These are phyloP conservation scores for Diaporthe citri DNA, from an alignment of 2,329 filamentous ascomycete species.

Conservation along the genomic window DNA sequence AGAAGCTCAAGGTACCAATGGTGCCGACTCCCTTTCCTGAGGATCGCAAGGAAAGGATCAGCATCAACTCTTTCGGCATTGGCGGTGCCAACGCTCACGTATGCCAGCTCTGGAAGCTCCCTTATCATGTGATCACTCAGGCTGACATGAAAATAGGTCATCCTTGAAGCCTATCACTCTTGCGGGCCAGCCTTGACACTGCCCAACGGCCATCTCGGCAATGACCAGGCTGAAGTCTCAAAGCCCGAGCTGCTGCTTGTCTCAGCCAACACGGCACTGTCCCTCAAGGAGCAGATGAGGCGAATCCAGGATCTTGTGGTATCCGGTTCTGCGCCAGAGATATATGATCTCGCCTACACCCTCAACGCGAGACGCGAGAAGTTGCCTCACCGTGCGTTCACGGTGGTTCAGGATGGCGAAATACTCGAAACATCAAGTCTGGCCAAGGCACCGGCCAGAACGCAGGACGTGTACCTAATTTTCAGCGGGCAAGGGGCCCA, in stretches of 20 bases:
- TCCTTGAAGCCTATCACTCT: not conserved
- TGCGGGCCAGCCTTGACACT: not conserved
- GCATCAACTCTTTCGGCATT: slow-evolving; percentile 33
- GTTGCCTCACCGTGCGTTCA: not conserved
- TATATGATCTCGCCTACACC: not conserved
- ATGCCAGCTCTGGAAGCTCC: no score
- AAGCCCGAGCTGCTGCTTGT: not conserved
- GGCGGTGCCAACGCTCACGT: slow-evolving; percentile 14
- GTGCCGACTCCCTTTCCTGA: slow-evolving; percentile 48
- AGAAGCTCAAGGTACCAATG: not conserved
- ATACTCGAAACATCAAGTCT: not conserved
- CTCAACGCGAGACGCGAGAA: not conserved
- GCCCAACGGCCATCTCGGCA: not conserved
- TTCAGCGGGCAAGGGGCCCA: slow-evolving; percentile 13
- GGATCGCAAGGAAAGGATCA: slow-evolving; percentile 44
- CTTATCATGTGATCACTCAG: not conserved
- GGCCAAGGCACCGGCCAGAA: not conserved
- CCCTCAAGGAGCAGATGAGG: not conserved
- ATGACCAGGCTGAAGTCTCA: not conserved
- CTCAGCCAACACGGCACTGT: not conserved
- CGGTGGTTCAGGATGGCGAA: not conserved
- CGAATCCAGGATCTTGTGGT: not conserved
- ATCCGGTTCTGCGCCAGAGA: not conserved
- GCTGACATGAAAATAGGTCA: not conserved
- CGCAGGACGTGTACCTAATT: not conserved